Percentiles rank a stretch among this genome's conserved stretches.
Evolutionary conservation across 2,329 filamentous ascomycete species (phyloP).

Genomic region (Ophiosphaerella narmari): DNA sequence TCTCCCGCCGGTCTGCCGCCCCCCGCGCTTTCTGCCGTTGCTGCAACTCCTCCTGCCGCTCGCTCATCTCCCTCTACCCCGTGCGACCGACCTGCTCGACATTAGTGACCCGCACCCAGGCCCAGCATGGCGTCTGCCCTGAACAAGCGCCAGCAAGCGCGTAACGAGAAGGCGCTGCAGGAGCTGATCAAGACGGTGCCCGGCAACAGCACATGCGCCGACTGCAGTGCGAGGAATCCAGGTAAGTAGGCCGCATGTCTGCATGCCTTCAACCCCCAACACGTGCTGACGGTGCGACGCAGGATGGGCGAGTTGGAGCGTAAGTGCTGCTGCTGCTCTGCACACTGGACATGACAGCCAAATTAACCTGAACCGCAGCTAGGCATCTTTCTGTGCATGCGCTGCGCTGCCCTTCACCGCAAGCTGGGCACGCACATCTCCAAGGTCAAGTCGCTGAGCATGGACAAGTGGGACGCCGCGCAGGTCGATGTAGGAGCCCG

Average conservation of each 20-base stretch:
- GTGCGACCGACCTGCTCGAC: constrained; percentile 19
- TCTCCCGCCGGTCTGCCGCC: not conserved
- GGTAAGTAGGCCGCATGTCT: constrained; percentile 58
- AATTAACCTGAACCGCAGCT: constrained; percentile 60
- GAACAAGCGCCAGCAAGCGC: constrained; percentile 96
- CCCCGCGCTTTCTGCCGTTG: constrained; percentile 12
- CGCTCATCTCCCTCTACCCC: constrained; percentile 16
- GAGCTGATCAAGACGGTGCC: constrained; percentile 83
- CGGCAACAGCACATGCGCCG: constrained; percentile 92
- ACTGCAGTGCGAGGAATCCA: constrained; percentile 90
- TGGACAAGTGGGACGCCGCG: constrained; percentile 96
- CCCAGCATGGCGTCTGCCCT: constrained; percentile 69
- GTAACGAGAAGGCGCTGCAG: constrained; percentile 90
- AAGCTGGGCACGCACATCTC: constrained; percentile 97
- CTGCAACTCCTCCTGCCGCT: constrained; percentile 26
- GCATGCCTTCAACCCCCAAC: constrained; percentile 6
- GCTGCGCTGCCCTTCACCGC: constrained; percentile 91
- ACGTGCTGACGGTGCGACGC: constrained; percentile 39
- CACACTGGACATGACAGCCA: not conserved
- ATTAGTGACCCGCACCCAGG: not conserved
- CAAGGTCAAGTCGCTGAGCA: constrained; percentile 97
- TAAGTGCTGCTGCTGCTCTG: constrained; percentile 54
- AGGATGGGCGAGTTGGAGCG: constrained; percentile 98
- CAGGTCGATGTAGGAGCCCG: constrained; percentile 83
- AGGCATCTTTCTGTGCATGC: constrained; percentile 96